phyloP scores from a whole-genome alignment of 2,329 filamentous ascomycete species.

The Helicocarpus griseus region DNA sequence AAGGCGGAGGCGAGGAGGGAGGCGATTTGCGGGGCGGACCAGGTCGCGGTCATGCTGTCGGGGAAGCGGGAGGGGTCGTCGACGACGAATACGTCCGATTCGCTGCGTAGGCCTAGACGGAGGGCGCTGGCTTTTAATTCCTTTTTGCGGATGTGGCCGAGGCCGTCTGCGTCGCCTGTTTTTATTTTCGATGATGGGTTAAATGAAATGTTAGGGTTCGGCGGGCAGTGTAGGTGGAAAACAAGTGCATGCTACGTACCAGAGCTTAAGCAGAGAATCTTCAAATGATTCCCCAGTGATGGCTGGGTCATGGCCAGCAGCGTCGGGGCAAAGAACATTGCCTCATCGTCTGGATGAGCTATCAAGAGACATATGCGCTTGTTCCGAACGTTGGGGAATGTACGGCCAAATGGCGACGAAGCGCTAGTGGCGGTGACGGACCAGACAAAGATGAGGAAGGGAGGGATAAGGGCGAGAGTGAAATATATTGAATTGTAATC shows the following conservation, averaged over 20 bases:
- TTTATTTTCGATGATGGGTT: background rate
- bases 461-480: slow-evolving; percentile 27
- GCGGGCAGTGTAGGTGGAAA: background rate
- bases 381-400: slow-evolving; percentile 56
- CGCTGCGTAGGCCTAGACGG: slow-evolving; percentile 60
- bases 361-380: slow-evolving; percentile 89
- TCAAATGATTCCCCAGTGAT: slow-evolving; percentile 76
- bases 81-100: slow-evolving; percentile 76
- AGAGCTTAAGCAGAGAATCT: slow-evolving; percentile 85
- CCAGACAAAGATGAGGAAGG: slow-evolving; percentile 35
- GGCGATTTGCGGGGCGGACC: slow-evolving; percentile 63
- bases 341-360: slow-evolving; percentile 95
- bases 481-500: slow-evolving; percentile 7
- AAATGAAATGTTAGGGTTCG: background rate
- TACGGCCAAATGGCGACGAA: slow-evolving; percentile 27
- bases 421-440: slow-evolving; percentile 29
- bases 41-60: slow-evolving; percentile 76
- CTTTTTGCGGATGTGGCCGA: slow-evolving; percentile 71
- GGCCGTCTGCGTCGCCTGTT: slow-evolving; percentile 70
- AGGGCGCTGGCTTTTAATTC: slow-evolving; percentile 76
- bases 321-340: slow-evolving; percentile 96
- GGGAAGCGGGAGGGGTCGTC: slow-evolving; percentile 68
- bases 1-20: slow-evolving; percentile 63
- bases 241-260: slow-evolving; percentile 40
- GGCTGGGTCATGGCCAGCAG: slow-evolving; percentile 75